Conservation (phyloP, 2,329 filamentous ascomycete species). For the Cryphonectria naterciae region DNA sequence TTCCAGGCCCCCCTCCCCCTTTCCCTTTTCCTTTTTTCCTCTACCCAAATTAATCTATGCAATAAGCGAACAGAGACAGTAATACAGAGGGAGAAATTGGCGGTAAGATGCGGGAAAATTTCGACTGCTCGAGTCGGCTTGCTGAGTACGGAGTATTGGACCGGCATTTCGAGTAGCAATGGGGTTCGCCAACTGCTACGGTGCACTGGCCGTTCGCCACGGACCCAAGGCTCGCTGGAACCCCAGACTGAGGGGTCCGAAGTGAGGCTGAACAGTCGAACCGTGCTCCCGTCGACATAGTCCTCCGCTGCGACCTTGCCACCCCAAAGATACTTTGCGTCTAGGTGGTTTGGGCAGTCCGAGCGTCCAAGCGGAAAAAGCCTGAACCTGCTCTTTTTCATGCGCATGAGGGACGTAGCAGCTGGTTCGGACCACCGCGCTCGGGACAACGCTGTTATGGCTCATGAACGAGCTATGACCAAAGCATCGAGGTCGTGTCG, state of each 20-base stretch:
- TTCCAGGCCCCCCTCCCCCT: constrained; percentile 9
- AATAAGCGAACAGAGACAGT: not conserved
- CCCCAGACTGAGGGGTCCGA: constrained; percentile 1
- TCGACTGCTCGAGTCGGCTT: not conserved
- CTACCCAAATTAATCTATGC: not conserved
- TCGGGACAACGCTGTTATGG: not conserved
- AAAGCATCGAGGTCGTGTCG: not conserved
- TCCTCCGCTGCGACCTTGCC: constrained; percentile 2
- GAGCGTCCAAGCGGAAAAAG: constrained; percentile 10
- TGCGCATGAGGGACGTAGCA: not conserved
- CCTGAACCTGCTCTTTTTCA: not conserved
- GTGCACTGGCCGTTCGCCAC: constrained; percentile 12
- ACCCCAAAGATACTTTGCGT: not conserved
- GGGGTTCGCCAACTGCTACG: not conserved
- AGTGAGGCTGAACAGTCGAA: constrained; percentile 21
- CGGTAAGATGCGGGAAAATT: constrained; percentile 9
- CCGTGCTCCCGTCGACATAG: constrained; percentile 6
- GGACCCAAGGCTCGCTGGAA: not conserved
- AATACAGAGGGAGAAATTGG: not conserved
- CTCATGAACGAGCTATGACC: not conserved
- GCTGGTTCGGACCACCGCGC: not conserved
- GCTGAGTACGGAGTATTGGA: not conserved
- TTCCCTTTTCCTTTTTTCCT: not conserved
- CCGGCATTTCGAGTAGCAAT: not conserved
- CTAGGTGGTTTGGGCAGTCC: constrained; percentile 4